Evolutionary conservation across 2,329 filamentous ascomycete genomes (phyloP).

Genomic region (Aspergillus versicolor): DNA sequence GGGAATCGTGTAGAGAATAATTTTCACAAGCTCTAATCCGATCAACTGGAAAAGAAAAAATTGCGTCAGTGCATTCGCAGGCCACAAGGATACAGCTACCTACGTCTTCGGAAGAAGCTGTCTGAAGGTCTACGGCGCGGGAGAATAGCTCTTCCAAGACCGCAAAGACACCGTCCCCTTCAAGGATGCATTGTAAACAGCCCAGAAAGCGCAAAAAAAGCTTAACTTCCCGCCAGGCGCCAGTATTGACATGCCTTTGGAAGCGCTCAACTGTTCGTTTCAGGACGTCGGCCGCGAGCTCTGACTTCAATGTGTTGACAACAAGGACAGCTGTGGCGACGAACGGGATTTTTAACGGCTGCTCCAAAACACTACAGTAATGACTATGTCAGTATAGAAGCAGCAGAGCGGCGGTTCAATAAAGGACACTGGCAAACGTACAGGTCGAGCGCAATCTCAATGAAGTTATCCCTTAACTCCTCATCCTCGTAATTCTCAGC

Average conservation of each 20-base stretch:
- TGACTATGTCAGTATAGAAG: conserved; percentile 18
- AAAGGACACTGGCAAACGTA: conserved; percentile 34
- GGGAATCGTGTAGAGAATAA: conserved; percentile 90
- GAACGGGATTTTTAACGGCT: conserved; percentile 97
- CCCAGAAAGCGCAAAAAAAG: conserved; percentile 83
- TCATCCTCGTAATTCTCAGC: conserved; percentile 84
- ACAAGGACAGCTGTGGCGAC: conserved; percentile 79
- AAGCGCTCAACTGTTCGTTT: conserved; percentile 59
- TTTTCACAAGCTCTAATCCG: conserved; percentile 86
- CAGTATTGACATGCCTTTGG: conserved; percentile 67
- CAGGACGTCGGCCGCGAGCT: conserved; percentile 71
- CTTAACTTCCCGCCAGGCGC: conserved; percentile 89
- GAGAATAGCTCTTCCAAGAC: conserved; percentile 87
- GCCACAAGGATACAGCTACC: conserved; percentile 37
- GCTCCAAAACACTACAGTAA: conserved; percentile 65
- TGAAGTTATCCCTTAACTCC: conserved; percentile 70
- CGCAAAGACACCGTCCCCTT: conserved; percentile 81
- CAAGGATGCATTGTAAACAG: conserved; percentile 76
- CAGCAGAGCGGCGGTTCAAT: background rate
- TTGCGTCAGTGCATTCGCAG: conserved; percentile 15
- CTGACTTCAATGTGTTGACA: conserved; percentile 73
- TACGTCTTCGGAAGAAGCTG: conserved; percentile 88
- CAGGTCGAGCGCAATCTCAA: conserved; percentile 73
- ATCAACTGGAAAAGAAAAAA: conserved; percentile 48
- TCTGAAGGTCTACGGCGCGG: conserved; percentile 89